Conservation (phyloP, 1,284 basidiomycete genomes). For the Bondarzewia mesenterica region DNA sequence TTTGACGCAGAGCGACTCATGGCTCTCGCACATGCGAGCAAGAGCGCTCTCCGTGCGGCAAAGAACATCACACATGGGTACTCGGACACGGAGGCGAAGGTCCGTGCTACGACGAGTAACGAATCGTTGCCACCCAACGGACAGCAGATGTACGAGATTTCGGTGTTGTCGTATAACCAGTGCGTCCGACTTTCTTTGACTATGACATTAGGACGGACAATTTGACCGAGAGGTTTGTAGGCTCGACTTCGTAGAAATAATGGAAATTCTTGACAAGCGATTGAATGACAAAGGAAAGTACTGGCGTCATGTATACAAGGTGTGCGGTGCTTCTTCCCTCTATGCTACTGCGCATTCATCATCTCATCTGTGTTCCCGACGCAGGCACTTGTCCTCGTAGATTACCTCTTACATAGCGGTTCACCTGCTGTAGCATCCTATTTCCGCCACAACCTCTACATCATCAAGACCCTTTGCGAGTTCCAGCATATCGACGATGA, state of each 20-base stretch:
- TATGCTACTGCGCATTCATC: too few relatives aligned
- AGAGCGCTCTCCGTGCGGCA: slow-evolving; percentile 70
- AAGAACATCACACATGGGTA: slow-evolving; percentile 94
- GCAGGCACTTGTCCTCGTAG: slow-evolving; percentile 86
- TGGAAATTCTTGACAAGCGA: slow-evolving; percentile 98
- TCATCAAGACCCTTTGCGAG: slow-evolving; percentile 97
- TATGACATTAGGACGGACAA: background rate
- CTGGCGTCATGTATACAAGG: slow-evolving; percentile 99
- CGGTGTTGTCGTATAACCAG: slow-evolving; percentile 95
- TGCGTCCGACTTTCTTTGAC: slow-evolving; percentile 32
- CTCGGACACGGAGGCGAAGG: slow-evolving; percentile 86
- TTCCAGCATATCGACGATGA: slow-evolving; percentile 95
- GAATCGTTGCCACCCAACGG: slow-evolving; percentile 96
- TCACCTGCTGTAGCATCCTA: slow-evolving; percentile 96
- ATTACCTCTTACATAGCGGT: slow-evolving; percentile 92
- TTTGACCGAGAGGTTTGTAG: slow-evolving; percentile 29
- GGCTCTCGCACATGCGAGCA: slow-evolving; percentile 18
- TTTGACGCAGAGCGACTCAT: too few relatives aligned
- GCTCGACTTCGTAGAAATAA: slow-evolving; percentile 95
- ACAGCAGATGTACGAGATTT: slow-evolving; percentile 97
- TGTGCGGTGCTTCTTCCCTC: slow-evolving; percentile 20
- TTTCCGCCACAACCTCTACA: slow-evolving; percentile 93
- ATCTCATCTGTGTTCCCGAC: background rate
- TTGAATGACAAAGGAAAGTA: slow-evolving; percentile 99
- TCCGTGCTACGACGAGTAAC: slow-evolving; percentile 94